Base-by-base conservation (phyloP, 2,329 filamentous ascomycete species). In the Trichophaea hybrida region DNA sequence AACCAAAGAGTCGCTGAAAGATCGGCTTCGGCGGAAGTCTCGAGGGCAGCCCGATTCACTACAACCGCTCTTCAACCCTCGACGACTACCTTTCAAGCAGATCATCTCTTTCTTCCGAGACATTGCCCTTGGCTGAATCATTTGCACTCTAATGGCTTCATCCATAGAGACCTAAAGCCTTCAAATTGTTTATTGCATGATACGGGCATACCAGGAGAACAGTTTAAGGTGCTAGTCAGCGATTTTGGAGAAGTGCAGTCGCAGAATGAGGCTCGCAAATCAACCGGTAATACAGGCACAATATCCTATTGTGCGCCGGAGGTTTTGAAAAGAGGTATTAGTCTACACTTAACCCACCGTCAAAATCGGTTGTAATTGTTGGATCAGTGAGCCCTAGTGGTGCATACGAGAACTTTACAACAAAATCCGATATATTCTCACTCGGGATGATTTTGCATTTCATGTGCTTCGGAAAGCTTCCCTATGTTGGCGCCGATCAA, bases 381-480 rank as follows among this genome's bases (percentile, higher is more conserved):
- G 59, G 59, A 40, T 72, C 70, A 48, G 65, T 65, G 17, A 53
- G 82, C 59, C 73, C 79, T 0, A 77, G 76, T 33, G 91, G 91
- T 0, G 79, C 79, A 0, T 91, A 87, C 67, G 89, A 86, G 6
- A 95, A 97, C 70, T 98, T 98, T 69, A 95, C 89, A 0, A 90
- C 88, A 32, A 98, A 97, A 70, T 96, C 90, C 0, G 93, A 98
- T 69, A 86, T 98, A n/a, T 98, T 98, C 72, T 96, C 90, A 0
- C 76, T 98, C 0, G 93, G 93, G 53, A 96, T 98, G 91, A 97
- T 97, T 59, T 78, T 98, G 2, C 94, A 97, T 72, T 98, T 98
- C 70, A 85, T 98, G 78, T 98, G 93, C 71, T 98, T 98, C 70
- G 88, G 85, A 1, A 80, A 84, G 51, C 77, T 98, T 8, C 93